Percentiles rank a stretch among this genome's conserved stretches.
phyloP scores from a whole-genome alignment of 1,139 yeast species.

The Candida sanyaensis region DNA sequence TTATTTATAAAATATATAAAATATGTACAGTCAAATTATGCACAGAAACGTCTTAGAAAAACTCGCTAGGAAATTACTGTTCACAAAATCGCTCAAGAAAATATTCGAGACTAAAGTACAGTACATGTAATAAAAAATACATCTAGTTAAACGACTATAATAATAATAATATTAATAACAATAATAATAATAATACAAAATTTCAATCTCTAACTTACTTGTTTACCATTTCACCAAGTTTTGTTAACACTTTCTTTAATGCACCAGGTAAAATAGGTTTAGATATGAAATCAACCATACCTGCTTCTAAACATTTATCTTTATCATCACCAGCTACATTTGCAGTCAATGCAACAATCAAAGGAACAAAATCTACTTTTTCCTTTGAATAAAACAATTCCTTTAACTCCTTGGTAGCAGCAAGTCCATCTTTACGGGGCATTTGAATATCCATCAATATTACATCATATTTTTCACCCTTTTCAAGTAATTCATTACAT shows the following conservation, averaged over 20 bases:
- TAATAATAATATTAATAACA: no score
- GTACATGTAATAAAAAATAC: no score
- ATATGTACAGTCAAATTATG: no score
- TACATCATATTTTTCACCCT: constrained; percentile 45
- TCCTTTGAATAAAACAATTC: constrained; percentile 24
- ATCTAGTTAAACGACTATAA: no score
- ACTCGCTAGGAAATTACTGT: no score
- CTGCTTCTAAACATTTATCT: constrained; percentile 46
- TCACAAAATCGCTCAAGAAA: no score
- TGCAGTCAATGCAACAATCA: constrained; percentile 55
- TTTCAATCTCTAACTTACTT: background rate
- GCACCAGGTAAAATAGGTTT: constrained; percentile 57
- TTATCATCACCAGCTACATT: constrained; percentile 60
- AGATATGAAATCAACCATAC: constrained; percentile 58
- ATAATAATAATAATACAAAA: no score
- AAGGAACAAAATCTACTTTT: constrained; percentile 33
- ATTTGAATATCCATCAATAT: constrained; percentile 57
- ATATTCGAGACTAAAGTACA: no score
- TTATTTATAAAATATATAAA: no score
- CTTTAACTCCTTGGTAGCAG: constrained; percentile 39
- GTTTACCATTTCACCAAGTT: constrained; percentile 12
- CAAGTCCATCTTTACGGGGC: constrained; percentile 55
- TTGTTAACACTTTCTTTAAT: constrained; percentile 32
- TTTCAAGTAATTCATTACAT: constrained; percentile 27
- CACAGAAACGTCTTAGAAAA: no score